Conservation (phyloP, 768 basidiomycete genomes). For the Lentinus brumalis region DNA sequence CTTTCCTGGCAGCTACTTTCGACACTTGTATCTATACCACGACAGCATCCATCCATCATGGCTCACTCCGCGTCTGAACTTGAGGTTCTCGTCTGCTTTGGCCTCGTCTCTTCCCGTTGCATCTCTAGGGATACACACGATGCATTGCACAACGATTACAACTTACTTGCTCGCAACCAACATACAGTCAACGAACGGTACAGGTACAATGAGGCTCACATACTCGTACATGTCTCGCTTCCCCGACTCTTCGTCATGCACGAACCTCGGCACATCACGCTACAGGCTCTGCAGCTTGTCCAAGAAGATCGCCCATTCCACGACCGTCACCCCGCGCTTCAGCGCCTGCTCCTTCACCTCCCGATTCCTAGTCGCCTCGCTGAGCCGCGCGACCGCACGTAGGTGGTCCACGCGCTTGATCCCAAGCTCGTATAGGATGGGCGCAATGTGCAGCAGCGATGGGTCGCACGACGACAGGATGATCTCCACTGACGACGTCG, state of each 20-base stretch:
- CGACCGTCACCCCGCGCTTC: constrained; percentile 64
- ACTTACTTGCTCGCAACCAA: background rate
- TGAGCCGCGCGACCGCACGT: constrained; percentile 59
- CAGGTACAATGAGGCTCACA: background rate
- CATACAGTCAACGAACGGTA: background rate
- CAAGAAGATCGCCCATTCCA: constrained; percentile 80
- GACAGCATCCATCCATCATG: too few relatives aligned
- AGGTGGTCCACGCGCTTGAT: constrained; percentile 63
- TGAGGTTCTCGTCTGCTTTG: too few relatives aligned
- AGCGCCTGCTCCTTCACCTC: constrained; percentile 74
- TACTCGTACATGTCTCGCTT: too few relatives aligned
- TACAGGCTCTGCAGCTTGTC: constrained; percentile 55
- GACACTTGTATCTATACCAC: too few relatives aligned
- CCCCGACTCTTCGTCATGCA: background rate
- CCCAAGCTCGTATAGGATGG: constrained; percentile 57
- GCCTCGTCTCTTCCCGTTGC: background rate
- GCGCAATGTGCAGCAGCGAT: constrained; percentile 62
- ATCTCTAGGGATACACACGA: constrained; percentile 1
- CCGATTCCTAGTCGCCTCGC: constrained; percentile 65
- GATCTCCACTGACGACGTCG: constrained; percentile 46
- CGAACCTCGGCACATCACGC: background rate
- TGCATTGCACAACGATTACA: background rate
- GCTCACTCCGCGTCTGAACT: too few relatives aligned
- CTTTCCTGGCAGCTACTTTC: background rate
- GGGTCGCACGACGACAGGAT: constrained; percentile 66